phyloP scores from a whole-genome alignment of 1,139 yeast genomes.

The Trichomonascaceae sp. region DNA sequence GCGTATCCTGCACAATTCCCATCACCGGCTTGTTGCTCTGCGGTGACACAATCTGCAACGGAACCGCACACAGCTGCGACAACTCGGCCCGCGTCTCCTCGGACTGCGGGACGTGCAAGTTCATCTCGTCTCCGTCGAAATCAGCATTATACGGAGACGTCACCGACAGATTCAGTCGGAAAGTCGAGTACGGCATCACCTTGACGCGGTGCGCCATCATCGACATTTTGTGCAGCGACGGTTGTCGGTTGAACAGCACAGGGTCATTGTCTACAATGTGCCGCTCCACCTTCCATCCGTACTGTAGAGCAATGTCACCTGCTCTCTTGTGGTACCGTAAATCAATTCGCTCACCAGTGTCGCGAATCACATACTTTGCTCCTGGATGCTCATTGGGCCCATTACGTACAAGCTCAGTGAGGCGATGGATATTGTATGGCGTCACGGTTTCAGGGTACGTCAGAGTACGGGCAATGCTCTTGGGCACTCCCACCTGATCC shows the following conservation, averaged over 20 bases:
- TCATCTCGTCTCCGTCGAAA: slow-evolving; percentile 99
- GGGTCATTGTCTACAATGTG: slow-evolving; percentile 97
- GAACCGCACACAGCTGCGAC: slow-evolving; percentile 91
- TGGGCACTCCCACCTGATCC: slow-evolving; percentile 98
- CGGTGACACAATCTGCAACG: slow-evolving; percentile 93
- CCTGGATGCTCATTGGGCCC: slow-evolving; percentile 99
- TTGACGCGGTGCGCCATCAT: slow-evolving; percentile 99
- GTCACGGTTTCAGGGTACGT: slow-evolving; percentile 97
- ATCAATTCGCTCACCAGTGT: slow-evolving; percentile 97
- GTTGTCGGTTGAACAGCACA: slow-evolving; percentile 96
- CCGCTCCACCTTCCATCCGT: slow-evolving; percentile 98
- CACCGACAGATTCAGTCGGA: slow-evolving; percentile 89
- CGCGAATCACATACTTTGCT: slow-evolving; percentile 95
- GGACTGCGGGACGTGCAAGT: slow-evolving; percentile 97
- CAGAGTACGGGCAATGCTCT: slow-evolving; percentile 87
- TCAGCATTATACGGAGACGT: slow-evolving; percentile 99
- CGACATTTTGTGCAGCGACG: slow-evolving; percentile 97
- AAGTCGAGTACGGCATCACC: slow-evolving; percentile 98
- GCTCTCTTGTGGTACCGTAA: slow-evolving; percentile 94
- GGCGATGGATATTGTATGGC: slow-evolving; percentile 86
- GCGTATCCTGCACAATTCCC: slow-evolving; percentile 99
- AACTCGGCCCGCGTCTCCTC: slow-evolving; percentile 96
- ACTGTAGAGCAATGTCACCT: slow-evolving; percentile 93
- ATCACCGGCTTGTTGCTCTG: slow-evolving; percentile 97
- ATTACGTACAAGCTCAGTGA: slow-evolving; percentile 86